phyloP scores from a whole-genome alignment of 1,284 basidiomycete species.

The Golubevia pallescens region DNA sequence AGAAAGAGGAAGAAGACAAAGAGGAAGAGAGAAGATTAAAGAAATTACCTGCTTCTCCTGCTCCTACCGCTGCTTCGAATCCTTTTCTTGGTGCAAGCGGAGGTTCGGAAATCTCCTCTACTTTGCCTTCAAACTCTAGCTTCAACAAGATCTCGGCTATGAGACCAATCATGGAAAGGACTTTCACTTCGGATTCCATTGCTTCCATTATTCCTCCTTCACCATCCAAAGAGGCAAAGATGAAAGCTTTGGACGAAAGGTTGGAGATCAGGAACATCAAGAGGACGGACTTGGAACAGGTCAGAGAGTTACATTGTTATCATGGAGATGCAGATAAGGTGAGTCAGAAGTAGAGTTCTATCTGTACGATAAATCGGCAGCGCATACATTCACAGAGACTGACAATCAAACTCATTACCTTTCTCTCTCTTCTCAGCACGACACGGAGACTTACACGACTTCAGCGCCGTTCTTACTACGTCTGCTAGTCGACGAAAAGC shows the following conservation, averaged over 20 bases:
- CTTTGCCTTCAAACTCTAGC: no score
- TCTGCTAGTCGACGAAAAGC: constrained; percentile 48
- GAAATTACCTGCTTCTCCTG: neutral
- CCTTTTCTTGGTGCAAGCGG: neutral
- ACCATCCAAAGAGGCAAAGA: constrained; percentile 12
- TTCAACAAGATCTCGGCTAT: neutral
- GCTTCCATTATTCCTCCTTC: neutral
- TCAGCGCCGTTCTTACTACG: constrained; percentile 47
- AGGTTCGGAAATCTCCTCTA: neutral
- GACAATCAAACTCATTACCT: no score
- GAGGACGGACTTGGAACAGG: constrained; percentile 47
- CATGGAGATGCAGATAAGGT: constrained; percentile 53
- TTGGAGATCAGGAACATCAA: constrained; percentile 39
- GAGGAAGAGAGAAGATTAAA: constrained; percentile 1
- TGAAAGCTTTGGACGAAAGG: constrained; percentile 43
- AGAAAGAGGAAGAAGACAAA: neutral
- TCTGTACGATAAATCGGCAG: no score
- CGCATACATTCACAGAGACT: no score
- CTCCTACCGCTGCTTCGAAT: neutral
- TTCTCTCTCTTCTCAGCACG: constrained; percentile 8
- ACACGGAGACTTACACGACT: constrained; percentile 43
- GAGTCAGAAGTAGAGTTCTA: constrained; percentile 30
- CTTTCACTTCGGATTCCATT: no score
- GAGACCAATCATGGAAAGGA: no score
- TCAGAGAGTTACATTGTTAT: constrained; percentile 49